Percentiles rank a stretch among this genome's conserved stretches.
Conservation (phyloP, 2,329 filamentous ascomycete genomes). For the Apiospora arundinis region DNA sequence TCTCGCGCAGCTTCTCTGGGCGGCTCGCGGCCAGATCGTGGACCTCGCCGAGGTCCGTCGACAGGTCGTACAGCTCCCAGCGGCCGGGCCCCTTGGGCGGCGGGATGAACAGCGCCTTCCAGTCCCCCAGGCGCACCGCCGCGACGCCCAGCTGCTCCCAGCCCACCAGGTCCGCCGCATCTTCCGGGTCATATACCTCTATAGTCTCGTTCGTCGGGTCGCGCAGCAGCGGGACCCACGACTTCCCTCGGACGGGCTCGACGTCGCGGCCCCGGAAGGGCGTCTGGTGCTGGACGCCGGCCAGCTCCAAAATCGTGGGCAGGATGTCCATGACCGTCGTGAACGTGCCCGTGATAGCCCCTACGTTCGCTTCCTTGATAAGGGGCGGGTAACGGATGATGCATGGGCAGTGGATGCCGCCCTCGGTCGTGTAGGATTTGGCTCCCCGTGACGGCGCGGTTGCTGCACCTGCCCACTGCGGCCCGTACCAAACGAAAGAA, state of each 20-base stretch:
- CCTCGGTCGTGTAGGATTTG: constrained; percentile 50
- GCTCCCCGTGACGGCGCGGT: constrained; percentile 37
- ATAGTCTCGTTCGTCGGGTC: constrained; percentile 39
- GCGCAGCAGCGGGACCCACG: constrained; percentile 43
- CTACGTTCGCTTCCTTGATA: constrained; percentile 29
- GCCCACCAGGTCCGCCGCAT: constrained; percentile 26
- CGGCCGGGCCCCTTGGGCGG: constrained; percentile 54
- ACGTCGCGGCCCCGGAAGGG: constrained; percentile 50
- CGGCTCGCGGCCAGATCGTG: constrained; percentile 44
- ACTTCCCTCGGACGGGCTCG: constrained; percentile 42
- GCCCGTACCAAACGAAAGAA: constrained; percentile 64
- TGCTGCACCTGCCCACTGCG: constrained; percentile 54
- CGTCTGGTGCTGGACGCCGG: constrained; percentile 56
- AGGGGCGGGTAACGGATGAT: constrained; percentile 31
- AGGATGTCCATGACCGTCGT: constrained; percentile 59
- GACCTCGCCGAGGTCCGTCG: constrained; percentile 51
- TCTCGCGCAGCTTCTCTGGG: constrained; percentile 39
- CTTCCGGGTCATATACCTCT: background rate
- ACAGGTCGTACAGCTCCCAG: constrained; percentile 57
- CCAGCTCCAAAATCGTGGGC: constrained; percentile 55
- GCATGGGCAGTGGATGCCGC: constrained; percentile 60
- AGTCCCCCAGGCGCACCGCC: constrained; percentile 43
- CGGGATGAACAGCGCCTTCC: constrained; percentile 53
- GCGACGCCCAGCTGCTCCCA: constrained; percentile 46
- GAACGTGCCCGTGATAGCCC: constrained; percentile 55